Base-by-base conservation (phyloP, 495 filamentous ascomycete species). In the Xylaria telfairii region DNA sequence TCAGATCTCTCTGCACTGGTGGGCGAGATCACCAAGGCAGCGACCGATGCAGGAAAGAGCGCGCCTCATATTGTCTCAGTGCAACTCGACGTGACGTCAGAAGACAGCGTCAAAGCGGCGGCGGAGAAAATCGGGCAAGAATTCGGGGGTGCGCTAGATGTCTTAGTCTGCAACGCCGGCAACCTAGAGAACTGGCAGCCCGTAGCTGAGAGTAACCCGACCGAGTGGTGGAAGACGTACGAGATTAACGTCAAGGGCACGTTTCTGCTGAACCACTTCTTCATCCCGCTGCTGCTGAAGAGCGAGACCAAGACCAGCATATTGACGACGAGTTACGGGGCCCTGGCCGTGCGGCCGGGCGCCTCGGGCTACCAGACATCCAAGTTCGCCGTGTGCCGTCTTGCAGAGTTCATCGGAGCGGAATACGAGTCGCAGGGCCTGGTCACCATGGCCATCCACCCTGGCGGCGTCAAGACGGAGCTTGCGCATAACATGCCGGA, bases 121-220 rank as follows among this genome's bases (percentile, higher is more conserved):
- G 79, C 79, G 12, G 75, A 81, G 19, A 75, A 57, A 5, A 72
- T 81, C 6, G 64, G 71, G 8, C 24, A 74, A 8, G 75, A 74
- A 21, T 79, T 82, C 46, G 78, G 78, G 32, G 80, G 81, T 0
- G 75, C 70, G 39, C 72, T 85, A 2, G 83, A 84, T 69, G 75
- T 84, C 12, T 72, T 87, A 15, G 72, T 86, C 62, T 81, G 79
- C 74, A 85, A 85, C 47, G 77, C 82, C 2, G 83, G 85, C 32
- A 77, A 81, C 65, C 72, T 86, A 15, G 78, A 82, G 30, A 39
- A 68, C 2, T 83, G 73, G 74, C 37, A 13, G 10, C 77, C 73
- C 0, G 59, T 85, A 15, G 73, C 67, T 28, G 81, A 81, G 26
- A 54, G 72, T 19, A 68, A 79, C 53, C 64, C 81, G 4, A 42